A percentile compares a stretch with the other conserved stretches of the same genome.
These are phyloP conservation scores for Geotrichum candidum DNA, from an alignment of 1,139 yeast genomes.

Conservation along the genomic window DNA sequence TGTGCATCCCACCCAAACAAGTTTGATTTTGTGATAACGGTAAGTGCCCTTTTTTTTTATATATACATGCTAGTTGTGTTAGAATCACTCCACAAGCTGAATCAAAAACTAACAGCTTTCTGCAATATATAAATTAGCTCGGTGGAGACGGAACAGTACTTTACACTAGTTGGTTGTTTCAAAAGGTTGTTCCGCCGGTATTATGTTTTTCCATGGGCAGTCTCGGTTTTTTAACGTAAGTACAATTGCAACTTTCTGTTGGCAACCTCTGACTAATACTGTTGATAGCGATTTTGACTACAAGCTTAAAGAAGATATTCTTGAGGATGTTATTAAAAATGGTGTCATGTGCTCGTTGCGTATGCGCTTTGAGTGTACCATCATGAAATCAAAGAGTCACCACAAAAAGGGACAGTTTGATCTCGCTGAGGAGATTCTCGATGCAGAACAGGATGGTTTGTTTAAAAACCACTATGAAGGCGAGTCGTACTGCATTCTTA, in stretches of 20 bases:
- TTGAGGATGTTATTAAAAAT: constrained; percentile 50
- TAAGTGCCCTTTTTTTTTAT: constrained; percentile 15
- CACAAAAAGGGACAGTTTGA: constrained; percentile 19
- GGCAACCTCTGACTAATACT: not conserved
- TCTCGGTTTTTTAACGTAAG: constrained; percentile 61
- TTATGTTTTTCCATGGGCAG: constrained; percentile 78
- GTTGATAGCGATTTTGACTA: constrained; percentile 55
- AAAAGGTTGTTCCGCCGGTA: constrained; percentile 75
- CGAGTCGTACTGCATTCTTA: constrained; percentile 57
- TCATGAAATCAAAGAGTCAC: constrained; percentile 40
- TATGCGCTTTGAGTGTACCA: constrained; percentile 73
- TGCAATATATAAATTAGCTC: constrained; percentile 31
- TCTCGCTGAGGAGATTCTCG: constrained; percentile 33
- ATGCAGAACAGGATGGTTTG: constrained; percentile 28
- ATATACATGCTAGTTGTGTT: too few relatives aligned
- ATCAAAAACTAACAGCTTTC: not conserved
- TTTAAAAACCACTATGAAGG: constrained; percentile 32
- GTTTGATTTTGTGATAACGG: constrained; percentile 49
- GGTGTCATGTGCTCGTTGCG: constrained; percentile 66
- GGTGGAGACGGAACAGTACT: constrained; percentile 93
- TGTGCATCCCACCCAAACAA: constrained; percentile 44
- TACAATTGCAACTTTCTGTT: constrained; percentile 12
- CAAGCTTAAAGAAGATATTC: constrained; percentile 46
- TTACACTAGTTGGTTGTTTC: constrained; percentile 56
- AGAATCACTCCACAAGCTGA: not conserved